Conservation (phyloP, 106 monocot genomes). For the Alisma plantagoaquatica region DNA sequence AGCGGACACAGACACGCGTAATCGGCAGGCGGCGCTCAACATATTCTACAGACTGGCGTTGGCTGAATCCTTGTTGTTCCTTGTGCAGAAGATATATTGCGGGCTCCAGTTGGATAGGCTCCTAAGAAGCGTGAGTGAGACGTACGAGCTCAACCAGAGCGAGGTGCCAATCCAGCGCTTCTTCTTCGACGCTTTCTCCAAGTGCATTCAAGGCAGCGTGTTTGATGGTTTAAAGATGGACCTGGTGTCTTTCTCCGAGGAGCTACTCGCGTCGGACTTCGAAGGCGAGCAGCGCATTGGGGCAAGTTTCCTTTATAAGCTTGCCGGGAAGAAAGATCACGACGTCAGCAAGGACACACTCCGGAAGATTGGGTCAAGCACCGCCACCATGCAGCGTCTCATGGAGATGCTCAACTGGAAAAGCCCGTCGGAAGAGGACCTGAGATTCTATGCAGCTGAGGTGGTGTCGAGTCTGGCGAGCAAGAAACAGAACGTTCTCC, state of each 20-base stretch:
- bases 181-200: conserved; percentile 79
- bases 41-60: conserved; percentile 75
- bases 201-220: conserved; percentile 65
- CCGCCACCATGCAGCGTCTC: conserved; percentile 44
- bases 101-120: conserved; percentile 28
- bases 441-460: conserved; percentile 43
- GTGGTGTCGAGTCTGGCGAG: conserved; percentile 58
- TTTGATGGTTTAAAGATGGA: conserved; percentile 93
- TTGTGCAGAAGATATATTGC: conserved; percentile 60
- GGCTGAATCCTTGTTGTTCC: conserved; percentile 63
- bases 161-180: conserved; percentile 42
- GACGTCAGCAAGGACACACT: no score
- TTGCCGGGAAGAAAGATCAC: conserved; percentile 35
- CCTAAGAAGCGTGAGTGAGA: conserved; percentile 40
- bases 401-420: conserved; percentile 89
- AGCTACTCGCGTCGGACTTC: conserved; percentile 46
- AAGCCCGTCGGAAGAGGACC: conserved; percentile 40
- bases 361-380: conserved; percentile 50
- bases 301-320: conserved; percentile 36
- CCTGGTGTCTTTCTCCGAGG: conserved; percentile 59
- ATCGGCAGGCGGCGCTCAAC: conserved; percentile 55
- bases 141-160: conserved; percentile 33
- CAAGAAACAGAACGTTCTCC: conserved; percentile 67
- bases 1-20: conserved; percentile 22
- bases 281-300: conserved; percentile 82